Base-by-base conservation (phyloP, 108 stramenopile genomes). In the Skeletonema costatum region DNA sequence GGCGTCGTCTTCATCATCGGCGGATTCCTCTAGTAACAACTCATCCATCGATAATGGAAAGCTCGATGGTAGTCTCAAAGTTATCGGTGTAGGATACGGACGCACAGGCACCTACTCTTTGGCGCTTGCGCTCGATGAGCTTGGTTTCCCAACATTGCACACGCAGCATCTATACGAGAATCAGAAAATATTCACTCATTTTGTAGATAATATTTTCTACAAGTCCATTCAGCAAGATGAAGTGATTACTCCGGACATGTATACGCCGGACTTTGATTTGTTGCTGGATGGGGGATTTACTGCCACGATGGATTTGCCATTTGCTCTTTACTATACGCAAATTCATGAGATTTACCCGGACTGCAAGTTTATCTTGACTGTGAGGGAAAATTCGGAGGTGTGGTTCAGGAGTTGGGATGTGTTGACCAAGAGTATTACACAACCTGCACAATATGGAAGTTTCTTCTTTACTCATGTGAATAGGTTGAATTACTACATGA, bases 51-150 rank as follows among this genome's bases (percentile, higher is more conserved):
- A 39, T 21, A 39, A 66, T 30, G 74, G 63, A 36, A 65, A 33
- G 17, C 48, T 19, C 17, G 30, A 58, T 39, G 30, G 36, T 2
- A 67, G 61, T 19, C 82, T 93, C 32, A 86, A 91, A 65, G 92
- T 93, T 10, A 87, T 93, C 9, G 92, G 90, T 32, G 90, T 91
- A n/a, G 92, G 92, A 12, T 91, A 82, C 64, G 92, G 92, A 61
- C 68, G 92, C 46, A 93, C 92, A 17, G 92, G 92, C 73, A 93
- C 92, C 83, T 93, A 90, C 71, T 93, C 92, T 13, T 66, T 93
- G 21, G 87, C 87, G 17, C 59, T 93, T 41, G 92, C 92, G 5
- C 83, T 93, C 41, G 92, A 93, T 38, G 86, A 85, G 61, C 71
- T 93, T 48, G 92, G 90, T 10, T 87, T 81, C 56, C 86, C 86